Evolutionary conservation across 2,329 filamentous ascomycete species (phyloP).

Genomic region (Claviceps pazoutovae): DNA sequence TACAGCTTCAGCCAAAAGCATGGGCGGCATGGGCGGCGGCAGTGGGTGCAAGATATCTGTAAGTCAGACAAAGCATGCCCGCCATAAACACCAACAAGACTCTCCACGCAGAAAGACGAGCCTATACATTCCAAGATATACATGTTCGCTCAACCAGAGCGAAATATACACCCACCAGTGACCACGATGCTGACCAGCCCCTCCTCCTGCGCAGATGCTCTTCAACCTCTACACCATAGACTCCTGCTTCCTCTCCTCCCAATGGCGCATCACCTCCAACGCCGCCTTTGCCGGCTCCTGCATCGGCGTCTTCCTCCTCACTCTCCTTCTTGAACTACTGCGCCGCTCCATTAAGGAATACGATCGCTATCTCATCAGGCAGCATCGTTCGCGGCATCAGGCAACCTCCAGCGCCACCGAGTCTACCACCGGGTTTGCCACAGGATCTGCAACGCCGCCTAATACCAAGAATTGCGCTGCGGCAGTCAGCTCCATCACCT

Average conservation of each 20-base stretch:
- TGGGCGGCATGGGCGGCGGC: conserved; percentile 13
- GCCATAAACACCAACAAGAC: no score
- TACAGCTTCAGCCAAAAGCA: conserved; percentile 6
- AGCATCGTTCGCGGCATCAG: conserved; percentile 27
- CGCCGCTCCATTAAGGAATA: conserved; percentile 60
- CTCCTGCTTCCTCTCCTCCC: conserved; percentile 51
- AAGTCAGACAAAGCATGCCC: background rate
- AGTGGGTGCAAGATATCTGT: conserved; percentile 26
- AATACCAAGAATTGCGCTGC: conserved; percentile 10
- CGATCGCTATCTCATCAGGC: conserved; percentile 49
- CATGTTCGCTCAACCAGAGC: no score
- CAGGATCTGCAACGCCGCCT: background rate
- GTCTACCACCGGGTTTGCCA: background rate
- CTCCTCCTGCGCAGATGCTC: conserved; percentile 43
- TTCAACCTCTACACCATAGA: conserved; percentile 69
- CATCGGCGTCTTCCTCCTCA: conserved; percentile 63
- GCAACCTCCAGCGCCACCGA: conserved; percentile 4
- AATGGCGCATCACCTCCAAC: conserved; percentile 55
- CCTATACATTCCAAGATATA: background rate
- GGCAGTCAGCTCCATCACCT: conserved; percentile 3
- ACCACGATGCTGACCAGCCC: background rate
- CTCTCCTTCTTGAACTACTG: conserved; percentile 57
- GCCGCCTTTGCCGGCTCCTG: conserved; percentile 70
- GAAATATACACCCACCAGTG: no score
- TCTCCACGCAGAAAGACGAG: background rate